Evolutionary conservation across 2,329 filamentous ascomycete genomes (phyloP).

Genomic region (Didymella lethalis): DNA sequence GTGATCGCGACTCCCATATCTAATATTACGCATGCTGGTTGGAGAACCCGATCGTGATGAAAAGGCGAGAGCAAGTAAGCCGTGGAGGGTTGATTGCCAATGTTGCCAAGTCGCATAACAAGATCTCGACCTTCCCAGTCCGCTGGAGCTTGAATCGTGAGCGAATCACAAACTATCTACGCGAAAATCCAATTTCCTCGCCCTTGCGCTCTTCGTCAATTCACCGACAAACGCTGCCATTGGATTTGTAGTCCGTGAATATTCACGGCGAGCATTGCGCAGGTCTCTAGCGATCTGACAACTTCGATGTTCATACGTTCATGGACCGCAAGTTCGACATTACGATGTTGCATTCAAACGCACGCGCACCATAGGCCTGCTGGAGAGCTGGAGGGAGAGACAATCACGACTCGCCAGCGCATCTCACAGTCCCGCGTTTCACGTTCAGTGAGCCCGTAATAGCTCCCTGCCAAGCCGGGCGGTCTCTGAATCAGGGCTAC

Average conservation of each 20-base stretch:
- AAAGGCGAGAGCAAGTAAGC: background rate
- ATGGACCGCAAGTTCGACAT: background rate
- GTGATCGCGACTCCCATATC: background rate
- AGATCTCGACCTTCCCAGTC: constrained; percentile 20
- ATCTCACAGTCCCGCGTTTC: constrained; percentile 13
- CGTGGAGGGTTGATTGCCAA: background rate
- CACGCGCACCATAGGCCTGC: background rate
- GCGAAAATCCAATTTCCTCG: constrained; percentile 13
- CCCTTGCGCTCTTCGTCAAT: constrained; percentile 7
- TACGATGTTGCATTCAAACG: background rate
- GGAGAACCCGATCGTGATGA: no score
- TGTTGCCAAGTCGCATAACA: constrained; percentile 20
- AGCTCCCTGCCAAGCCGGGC: constrained; percentile 26
- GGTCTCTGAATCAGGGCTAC: constrained; percentile 18
- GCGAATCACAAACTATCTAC: constrained; percentile 10
- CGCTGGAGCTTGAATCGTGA: constrained; percentile 19
- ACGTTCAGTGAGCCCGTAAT: constrained; percentile 9
- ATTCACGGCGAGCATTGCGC: background rate
- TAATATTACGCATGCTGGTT: background rate
- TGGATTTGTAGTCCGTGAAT: background rate
- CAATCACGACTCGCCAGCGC: constrained; percentile 19
- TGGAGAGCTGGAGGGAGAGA: background rate
- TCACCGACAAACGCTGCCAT: constrained; percentile 4
- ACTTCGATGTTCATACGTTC: background rate
- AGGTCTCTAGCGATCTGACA: background rate